Conservation (phyloP, 2,329 filamentous ascomycete species). For the Corniculantispora saksenae region DNA sequence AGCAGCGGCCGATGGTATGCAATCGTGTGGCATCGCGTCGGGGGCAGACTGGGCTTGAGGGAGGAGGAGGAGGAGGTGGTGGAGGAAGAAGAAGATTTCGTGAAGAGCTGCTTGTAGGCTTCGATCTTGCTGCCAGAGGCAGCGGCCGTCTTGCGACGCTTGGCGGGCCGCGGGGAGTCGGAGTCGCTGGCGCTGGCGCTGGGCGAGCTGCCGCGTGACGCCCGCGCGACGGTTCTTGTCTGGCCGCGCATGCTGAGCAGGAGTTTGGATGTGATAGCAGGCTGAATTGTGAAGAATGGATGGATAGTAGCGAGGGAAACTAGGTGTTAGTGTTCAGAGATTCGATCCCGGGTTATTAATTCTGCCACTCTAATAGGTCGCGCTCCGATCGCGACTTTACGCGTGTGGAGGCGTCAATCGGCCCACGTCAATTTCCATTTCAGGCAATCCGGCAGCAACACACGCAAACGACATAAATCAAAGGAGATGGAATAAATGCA, state of each 20-base stretch:
- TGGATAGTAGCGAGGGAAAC: not conserved
- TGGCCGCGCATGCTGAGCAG: constrained; percentile 1
- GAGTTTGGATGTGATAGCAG: no score
- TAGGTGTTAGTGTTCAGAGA: no score
- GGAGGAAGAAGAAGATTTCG: not conserved
- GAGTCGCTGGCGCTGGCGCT: constrained; percentile 2
- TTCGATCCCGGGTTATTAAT: not conserved
- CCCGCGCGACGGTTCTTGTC: not conserved
- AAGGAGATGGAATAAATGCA: no score
- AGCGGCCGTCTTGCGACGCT: constrained; percentile 15
- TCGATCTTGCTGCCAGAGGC: not conserved
- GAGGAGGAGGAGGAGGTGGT: not conserved
- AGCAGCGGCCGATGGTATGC: constrained; percentile 53
- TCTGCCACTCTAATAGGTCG: not conserved
- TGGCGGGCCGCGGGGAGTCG: constrained; percentile 1
- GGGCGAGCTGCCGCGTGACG: not conserved
- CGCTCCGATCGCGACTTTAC: constrained; percentile 6
- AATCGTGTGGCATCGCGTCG: constrained; percentile 35
- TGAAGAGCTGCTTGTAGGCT: not conserved
- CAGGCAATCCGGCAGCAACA: no score
- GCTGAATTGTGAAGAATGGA: not conserved
- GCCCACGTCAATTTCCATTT: not conserved
- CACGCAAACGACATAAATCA: no score
- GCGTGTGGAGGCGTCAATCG: constrained; percentile 3
- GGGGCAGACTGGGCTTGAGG: constrained; percentile 2